These are phyloP conservation scores for Salix brachista DNA, from an alignment of 345 rosid species.

Conservation along the genomic window DNA sequence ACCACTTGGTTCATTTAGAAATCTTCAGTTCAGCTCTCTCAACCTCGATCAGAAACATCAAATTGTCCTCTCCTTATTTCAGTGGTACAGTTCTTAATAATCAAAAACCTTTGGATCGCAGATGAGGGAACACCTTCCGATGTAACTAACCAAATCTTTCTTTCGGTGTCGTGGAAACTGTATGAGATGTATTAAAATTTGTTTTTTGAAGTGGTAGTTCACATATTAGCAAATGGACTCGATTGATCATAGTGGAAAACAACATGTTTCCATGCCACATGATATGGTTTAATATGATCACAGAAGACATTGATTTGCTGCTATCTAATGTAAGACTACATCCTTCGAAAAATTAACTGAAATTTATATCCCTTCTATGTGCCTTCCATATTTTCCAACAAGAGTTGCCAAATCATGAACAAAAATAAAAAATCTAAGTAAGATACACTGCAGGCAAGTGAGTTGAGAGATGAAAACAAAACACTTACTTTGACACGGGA, in stretches of 20 bases:
- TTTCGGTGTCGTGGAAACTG: background rate
- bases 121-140: background rate
- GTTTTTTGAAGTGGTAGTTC: background rate
- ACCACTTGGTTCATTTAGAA: background rate
- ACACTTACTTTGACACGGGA: conserved; percentile 3
- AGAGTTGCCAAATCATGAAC: background rate
- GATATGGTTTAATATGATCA: background rate
- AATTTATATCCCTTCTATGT: background rate
- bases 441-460: background rate
- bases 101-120: background rate
- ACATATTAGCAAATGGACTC: background rate
- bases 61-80: background rate
- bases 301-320: background rate
- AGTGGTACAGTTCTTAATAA: background rate
- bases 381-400: background rate
- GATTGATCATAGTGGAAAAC: background rate
- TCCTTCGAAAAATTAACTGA: background rate
- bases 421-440: background rate
- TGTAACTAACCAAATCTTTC: background rate
- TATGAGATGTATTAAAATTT: too few relatives aligned
- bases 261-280: background rate
- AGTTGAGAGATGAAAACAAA: background rate
- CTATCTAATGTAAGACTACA: background rate
- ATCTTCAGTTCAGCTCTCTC: background rate
- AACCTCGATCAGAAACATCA: background rate